A percentile compares a stretch with the other conserved stretches of the same genome.
These are phyloP conservation scores for Chaetomiaceae sp. DNA, from an alignment of 2,329 filamentous ascomycete species.

Conservation along the genomic window DNA sequence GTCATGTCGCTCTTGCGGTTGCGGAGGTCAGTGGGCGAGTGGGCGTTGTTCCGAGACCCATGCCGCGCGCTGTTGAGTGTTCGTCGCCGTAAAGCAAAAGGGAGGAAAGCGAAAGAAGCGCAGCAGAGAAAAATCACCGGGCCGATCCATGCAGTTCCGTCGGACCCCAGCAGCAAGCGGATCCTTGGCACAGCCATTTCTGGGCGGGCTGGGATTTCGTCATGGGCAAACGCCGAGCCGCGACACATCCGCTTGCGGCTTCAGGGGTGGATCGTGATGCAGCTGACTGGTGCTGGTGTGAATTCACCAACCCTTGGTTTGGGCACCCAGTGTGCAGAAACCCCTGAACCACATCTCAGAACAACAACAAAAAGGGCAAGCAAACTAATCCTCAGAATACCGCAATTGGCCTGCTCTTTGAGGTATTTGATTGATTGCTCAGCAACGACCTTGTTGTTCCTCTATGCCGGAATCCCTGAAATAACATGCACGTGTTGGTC, in stretches of 20 bases:
- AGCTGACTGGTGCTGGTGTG: too few species aligned
- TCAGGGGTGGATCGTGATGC: conserved; percentile 1
- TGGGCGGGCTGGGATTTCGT: conserved; percentile 23
- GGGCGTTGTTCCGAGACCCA: conserved; percentile 6
- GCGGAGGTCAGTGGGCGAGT: conserved; percentile 11
- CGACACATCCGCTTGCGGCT: conserved; percentile 7
- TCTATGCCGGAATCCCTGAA: too few species aligned
- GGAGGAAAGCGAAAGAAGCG: conserved; percentile 3
- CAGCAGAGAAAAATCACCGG: conserved; percentile 17
- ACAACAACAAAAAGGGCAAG: too few species aligned
- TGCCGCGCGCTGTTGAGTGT: conserved; percentile 11
- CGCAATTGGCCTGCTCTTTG: too few species aligned
- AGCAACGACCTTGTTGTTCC: too few species aligned
- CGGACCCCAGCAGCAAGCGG: conserved; percentile 8
- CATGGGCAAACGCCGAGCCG: conserved; percentile 20
- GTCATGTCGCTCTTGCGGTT: conserved; percentile 22
- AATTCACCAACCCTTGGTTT: too few species aligned
- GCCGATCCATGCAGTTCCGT: conserved; percentile 14
- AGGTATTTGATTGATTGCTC: too few species aligned
- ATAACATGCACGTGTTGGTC: too few species aligned
- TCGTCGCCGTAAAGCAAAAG: conserved; percentile 4
- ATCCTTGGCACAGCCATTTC: conserved; percentile 10
- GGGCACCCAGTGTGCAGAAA: too few species aligned
- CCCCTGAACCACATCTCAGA: too few species aligned
- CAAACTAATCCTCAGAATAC: too few species aligned